Base-by-base conservation (phyloP, 495 filamentous ascomycete species). In the Hyaloscypha hepaticicola region DNA sequence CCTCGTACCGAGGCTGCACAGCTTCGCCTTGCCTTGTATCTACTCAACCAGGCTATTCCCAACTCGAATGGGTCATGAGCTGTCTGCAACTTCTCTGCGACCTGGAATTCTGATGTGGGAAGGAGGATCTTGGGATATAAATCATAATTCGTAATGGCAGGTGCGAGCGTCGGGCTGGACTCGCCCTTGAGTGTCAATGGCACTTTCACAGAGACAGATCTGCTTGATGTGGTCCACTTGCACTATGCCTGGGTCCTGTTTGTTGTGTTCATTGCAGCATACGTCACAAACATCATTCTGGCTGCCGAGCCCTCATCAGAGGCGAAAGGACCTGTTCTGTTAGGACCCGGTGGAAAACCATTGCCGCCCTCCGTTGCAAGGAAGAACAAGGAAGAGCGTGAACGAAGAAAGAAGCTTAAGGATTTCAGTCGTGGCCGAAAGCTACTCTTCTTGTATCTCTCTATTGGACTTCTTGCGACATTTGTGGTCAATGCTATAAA, bases 341-440 rank as follows among this genome's bases (percentile, higher is more conserved):
- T 77, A 5, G 91, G 92, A 16, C 93, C 92, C 0, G 91, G 90
- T 38, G 93, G 92, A 58, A 91, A 93, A 72, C 90, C 90, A 19
- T 78, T 96, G 25, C 91, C 93, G 33, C 72, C 81, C 59, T 83
- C 79, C 65, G 81, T 78, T 65, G 82, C 80, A 66, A 75, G 73
- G 65, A 80, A 77, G 72, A 64, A 70, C 41, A 80, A 80, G 66
- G 78, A 80, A 58, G 73, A 70, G 76, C 52, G 49, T 19, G 78
- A 72, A 78, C 74, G 70, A 69, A 71, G 45, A 72, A 74, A 59
- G 64, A 75, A 56, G 71, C 74, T 60, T 66, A 68, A 51, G 63
- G 73, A 66, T 51, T 74, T 72, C 70, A 74, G 48, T 69, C 75
- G 55, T 70, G 77, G 34, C 67, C 72, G 52, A 73, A 75, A 51